Evolutionary conservation across 164 flowering plant species (phyloP).

Genomic region (Magnolia sinica): DNA sequence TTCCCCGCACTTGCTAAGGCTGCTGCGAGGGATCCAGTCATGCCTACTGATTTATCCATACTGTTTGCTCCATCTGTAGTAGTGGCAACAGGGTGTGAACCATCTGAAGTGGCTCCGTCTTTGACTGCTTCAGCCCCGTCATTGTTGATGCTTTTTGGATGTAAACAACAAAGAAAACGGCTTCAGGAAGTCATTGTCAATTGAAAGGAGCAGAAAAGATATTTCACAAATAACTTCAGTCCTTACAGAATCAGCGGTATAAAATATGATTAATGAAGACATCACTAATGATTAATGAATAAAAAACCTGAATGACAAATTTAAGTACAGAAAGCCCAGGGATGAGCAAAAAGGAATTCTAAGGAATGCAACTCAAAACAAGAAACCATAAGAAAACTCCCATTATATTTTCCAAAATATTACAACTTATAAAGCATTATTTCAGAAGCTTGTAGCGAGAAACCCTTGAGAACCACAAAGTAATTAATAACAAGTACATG

Average conservation of each 20-base stretch:
- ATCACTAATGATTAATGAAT: neutral
- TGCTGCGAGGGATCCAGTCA: conserved; percentile 37
- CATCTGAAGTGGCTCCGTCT: conserved; percentile 31
- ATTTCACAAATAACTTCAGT: neutral
- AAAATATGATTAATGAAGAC: neutral
- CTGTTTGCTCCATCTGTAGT: conserved; percentile 26
- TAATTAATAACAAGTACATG: neutral
- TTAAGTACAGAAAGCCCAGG: neutral
- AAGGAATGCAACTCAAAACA: neutral
- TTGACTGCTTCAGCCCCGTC: conserved; percentile 36
- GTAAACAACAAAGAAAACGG: conserved; percentile 23
- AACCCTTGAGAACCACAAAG: neutral
- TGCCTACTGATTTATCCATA: conserved; percentile 23
- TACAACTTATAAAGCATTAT: neutral
- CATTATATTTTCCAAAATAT: neutral
- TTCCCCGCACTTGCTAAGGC: conserved; percentile 79
- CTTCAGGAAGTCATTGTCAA: conserved; percentile 1
- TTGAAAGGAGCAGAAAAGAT: neutral
- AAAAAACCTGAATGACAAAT: neutral
- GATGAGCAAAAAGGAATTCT: neutral
- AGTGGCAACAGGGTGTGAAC: conserved; percentile 23
- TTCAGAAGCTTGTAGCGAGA: neutral
- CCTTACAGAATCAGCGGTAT: neutral
- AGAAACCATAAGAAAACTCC: neutral
- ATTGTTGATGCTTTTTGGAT: conserved; percentile 15